Conservation (phyloP, 202 grass and related monocot species). For the Thinopyrum obtusiflorum region DNA sequence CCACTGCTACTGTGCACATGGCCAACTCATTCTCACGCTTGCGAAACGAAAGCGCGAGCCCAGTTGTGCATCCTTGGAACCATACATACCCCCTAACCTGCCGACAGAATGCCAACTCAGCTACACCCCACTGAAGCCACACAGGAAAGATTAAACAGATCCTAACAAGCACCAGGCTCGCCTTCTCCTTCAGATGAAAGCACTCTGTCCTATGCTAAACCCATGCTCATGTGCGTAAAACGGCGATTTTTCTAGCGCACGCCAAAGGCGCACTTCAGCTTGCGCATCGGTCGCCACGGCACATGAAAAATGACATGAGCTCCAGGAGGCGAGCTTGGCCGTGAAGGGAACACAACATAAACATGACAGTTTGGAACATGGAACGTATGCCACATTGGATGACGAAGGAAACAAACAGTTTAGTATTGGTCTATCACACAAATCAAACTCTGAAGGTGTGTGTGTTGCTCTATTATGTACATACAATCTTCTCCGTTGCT, state of each 20-base stretch:
- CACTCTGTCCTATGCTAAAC: neutral
- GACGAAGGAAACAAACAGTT: neutral
- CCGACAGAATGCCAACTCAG: conserved; percentile 29
- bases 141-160: neutral
- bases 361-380: neutral
- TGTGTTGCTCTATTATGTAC: conserved; percentile 22
- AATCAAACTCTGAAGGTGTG: neutral
- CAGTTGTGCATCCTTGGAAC: neutral
- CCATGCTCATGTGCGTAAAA: neutral
- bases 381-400: neutral
- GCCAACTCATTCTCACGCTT: neutral
- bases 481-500: neutral
- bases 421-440: neutral
- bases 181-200: neutral
- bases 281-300: neutral
- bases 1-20: neutral
- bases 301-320: neutral
- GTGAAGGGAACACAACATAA: neutral
- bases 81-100: conserved; percentile 28
- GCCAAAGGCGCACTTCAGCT: neutral
- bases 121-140: neutral
- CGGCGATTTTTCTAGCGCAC: neutral
- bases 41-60: conserved; percentile 21
- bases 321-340: neutral
- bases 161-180: neutral